Evolutionary conservation across 345 rosid genomes (phyloP).

Genomic region (Citrus medica): DNA sequence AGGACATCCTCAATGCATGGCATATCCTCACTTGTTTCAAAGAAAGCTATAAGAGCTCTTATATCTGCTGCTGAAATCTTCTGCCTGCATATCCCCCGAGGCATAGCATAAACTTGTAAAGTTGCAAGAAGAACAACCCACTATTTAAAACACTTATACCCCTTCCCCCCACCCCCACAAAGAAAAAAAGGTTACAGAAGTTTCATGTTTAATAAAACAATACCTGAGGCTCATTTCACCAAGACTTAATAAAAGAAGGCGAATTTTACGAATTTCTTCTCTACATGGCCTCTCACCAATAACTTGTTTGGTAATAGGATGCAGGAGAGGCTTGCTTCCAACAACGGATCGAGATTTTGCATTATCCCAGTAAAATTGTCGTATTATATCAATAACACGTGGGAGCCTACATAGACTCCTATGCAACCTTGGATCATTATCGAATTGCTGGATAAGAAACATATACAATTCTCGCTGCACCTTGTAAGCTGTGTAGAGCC

Average conservation of each 20-base stretch:
- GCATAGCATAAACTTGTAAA: conserved; percentile 14
- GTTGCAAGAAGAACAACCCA: not conserved
- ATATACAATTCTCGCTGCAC: conserved; percentile 94
- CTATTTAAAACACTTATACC: not conserved
- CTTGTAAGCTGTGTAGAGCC: conserved; percentile 73
- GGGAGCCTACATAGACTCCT: conserved; percentile 79
- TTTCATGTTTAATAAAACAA: not conserved
- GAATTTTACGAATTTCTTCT: conserved; percentile 87
- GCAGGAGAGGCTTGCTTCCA: conserved; percentile 79
- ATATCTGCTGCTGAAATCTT: conserved; percentile 61
- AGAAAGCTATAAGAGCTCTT: conserved; percentile 71
- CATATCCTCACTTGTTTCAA: conserved; percentile 89
- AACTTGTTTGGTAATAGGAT: conserved; percentile 53
- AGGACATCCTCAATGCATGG: conserved; percentile 88
- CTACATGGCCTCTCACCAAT: conserved; percentile 74
- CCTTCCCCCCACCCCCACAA: not conserved
- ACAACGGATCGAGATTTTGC: conserved; percentile 54
- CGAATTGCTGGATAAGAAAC: conserved; percentile 88
- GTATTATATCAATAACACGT: conserved; percentile 66
- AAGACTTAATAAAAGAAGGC: conserved; percentile 90
- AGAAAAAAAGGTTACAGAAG: not conserved
- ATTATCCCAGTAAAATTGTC: conserved; percentile 84
- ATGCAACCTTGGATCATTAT: conserved; percentile 77
- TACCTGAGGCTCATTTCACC: conserved; percentile 99
- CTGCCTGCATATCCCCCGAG: conserved; percentile 54